Conservation (phyloP, 2,329 filamentous ascomycete genomes). For the Fusarium haematococcum region DNA sequence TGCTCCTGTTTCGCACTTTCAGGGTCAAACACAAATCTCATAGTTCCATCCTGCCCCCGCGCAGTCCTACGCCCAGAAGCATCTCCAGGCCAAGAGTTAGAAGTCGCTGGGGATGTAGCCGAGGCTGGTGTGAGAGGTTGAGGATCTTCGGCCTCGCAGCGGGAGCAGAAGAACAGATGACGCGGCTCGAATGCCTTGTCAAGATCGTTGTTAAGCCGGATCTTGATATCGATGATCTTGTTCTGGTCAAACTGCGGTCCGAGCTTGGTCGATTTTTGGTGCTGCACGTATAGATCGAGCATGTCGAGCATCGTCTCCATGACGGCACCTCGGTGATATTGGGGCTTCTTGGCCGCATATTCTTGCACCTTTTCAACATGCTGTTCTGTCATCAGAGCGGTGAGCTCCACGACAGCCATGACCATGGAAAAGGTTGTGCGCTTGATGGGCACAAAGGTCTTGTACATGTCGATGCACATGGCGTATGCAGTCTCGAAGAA, state of each 20-base stretch:
- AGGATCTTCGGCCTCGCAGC: conserved; percentile 58
- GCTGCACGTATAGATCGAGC: conserved; percentile 91
- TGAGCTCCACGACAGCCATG: conserved; percentile 83
- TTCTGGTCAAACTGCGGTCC: conserved; percentile 80
- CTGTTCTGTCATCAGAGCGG: conserved; percentile 69
- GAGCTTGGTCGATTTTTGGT: conserved; percentile 78
- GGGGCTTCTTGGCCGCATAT: conserved; percentile 62
- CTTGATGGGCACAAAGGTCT: conserved; percentile 92
- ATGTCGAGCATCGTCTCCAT: conserved; percentile 89
- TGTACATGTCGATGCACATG: conserved; percentile 89
- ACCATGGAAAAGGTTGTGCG: conserved; percentile 89
- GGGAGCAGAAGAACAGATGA: conserved; percentile 70
- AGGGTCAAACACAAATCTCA: conserved; percentile 89
- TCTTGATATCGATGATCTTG: conserved; percentile 86
- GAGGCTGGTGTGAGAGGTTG: conserved; percentile 48
- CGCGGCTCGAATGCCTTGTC: conserved; percentile 72
- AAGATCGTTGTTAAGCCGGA: conserved; percentile 85
- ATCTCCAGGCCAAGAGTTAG: conserved; percentile 53
- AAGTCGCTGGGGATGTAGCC: conserved; percentile 54
- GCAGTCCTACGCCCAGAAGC: conserved; percentile 48
- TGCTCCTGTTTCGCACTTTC: conserved; percentile 80
- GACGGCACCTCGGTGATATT: conserved; percentile 61
- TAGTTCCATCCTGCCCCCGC: conserved; percentile 75
- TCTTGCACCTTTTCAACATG: conserved; percentile 63
- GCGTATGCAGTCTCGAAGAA: conserved; percentile 80